phyloP scores from a whole-genome alignment of 164 flowering plant species.

The Sextonia rubra region DNA sequence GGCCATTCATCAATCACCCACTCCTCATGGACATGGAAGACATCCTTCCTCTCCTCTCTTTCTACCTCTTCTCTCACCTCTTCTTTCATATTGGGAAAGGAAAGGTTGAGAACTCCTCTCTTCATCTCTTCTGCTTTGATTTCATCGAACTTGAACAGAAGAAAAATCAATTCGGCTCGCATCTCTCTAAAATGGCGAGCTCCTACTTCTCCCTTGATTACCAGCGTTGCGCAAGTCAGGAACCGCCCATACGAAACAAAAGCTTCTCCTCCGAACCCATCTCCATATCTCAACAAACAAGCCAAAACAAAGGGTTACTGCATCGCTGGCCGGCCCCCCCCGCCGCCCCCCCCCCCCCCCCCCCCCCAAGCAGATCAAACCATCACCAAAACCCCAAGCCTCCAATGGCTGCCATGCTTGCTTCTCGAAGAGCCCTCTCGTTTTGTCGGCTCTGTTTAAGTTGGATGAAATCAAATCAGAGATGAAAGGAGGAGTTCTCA shows the following conservation, averaged over 20 bases:
- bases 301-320: too few relatives aligned
- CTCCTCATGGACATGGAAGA: conserved; percentile 43
- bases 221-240: too few relatives aligned
- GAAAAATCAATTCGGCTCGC: too few relatives aligned
- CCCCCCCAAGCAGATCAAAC: neutral
- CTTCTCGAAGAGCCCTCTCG: neutral
- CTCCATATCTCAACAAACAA: too few relatives aligned
- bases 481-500: conserved; percentile 79
- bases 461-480: conserved; percentile 50
- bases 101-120: conserved; percentile 61
- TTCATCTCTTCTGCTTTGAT: conserved; percentile 81
- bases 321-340: too few relatives aligned
- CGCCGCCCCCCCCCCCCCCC: too few relatives aligned
- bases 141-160: conserved; percentile 35
- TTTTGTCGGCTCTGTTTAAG: conserved; percentile 30
- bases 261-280: too few relatives aligned
- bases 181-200: too few relatives aligned
- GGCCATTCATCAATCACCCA: conserved; percentile 12
- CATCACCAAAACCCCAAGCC: too few relatives aligned
- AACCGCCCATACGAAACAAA: too few relatives aligned
- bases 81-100: conserved; percentile 55
- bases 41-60: conserved; percentile 55
- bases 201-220: too few relatives aligned
- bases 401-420: neutral
- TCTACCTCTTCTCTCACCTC: too few relatives aligned